phyloP scores from a whole-genome alignment of 768 basidiomycete genomes.

The Lentinus brumalis region DNA sequence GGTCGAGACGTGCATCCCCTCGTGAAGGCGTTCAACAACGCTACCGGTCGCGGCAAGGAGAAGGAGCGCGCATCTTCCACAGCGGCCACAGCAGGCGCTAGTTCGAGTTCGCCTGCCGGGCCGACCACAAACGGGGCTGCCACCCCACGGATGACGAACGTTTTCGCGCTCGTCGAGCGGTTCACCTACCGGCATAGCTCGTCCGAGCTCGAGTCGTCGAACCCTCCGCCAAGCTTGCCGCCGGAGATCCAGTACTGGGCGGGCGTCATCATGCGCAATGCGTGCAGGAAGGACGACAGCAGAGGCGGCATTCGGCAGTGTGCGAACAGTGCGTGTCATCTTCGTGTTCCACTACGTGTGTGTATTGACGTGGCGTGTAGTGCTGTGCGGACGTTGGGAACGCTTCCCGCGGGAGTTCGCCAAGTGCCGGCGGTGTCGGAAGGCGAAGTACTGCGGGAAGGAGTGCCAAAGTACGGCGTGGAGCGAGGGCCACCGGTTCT shows the following conservation, averaged over 20 bases:
- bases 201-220: slow-evolving; percentile 70
- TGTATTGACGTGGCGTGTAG: slow-evolving; percentile 25
- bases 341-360: not conserved
- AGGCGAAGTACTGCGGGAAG: slow-evolving; percentile 98
- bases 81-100: not conserved
- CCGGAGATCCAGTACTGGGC: slow-evolving; percentile 98
- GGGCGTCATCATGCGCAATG: slow-evolving; percentile 99
- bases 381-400: slow-evolving; percentile 97
- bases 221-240: slow-evolving; percentile 71
- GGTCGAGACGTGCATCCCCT: slow-evolving; percentile 42
- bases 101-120: not conserved
- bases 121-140: slow-evolving; percentile 15
- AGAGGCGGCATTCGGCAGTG: slow-evolving; percentile 94
- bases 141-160: slow-evolving; percentile 69
- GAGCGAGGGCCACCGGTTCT: slow-evolving; percentile 95
- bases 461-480: slow-evolving; percentile 96
- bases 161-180: slow-evolving; percentile 94
- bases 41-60: slow-evolving; percentile 50
- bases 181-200: slow-evolving; percentile 95
- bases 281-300: slow-evolving; percentile 94
- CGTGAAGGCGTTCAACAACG: slow-evolving; percentile 48
- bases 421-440: slow-evolving; percentile 92
- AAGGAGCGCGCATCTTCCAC: slow-evolving; percentile 36
- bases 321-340: slow-evolving; percentile 77
- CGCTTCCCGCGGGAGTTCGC: slow-evolving; percentile 91